Percentiles rank a stretch among this genome's conserved stretches.
Evolutionary conservation across 2,329 filamentous ascomycete species (phyloP).

Genomic region (Sporothrix pseudoabietina): DNA sequence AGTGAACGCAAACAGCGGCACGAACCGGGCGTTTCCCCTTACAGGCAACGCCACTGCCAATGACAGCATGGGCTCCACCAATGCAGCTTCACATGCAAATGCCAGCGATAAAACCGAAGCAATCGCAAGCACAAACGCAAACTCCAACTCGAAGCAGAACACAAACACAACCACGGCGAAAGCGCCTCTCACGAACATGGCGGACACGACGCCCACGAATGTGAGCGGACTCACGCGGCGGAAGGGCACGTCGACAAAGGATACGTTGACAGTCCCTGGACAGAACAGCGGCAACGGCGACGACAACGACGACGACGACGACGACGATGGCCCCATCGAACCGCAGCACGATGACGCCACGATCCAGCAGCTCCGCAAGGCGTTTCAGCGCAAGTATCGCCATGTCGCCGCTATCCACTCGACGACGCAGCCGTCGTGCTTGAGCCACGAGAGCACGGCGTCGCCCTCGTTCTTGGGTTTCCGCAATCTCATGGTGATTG

Average conservation of each 20-base stretch:
- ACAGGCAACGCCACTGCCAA: constrained; percentile 16
- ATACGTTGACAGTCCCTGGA: no score
- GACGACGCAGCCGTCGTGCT: constrained; percentile 69
- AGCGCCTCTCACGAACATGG: background rate
- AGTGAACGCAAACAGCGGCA: background rate
- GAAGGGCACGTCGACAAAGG: background rate
- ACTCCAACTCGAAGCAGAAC: background rate
- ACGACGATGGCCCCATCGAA: background rate
- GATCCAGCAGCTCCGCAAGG: constrained; percentile 41
- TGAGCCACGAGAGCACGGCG: constrained; percentile 77
- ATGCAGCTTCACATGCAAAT: constrained; percentile 27
- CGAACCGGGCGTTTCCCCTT: background rate
- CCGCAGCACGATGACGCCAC: constrained; percentile 35
- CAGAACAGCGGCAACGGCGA: background rate
- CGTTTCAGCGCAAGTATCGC: constrained; percentile 71
- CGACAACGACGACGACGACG: background rate
- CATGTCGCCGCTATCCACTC: constrained; percentile 89
- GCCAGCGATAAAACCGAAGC: background rate
- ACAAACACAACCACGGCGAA: background rate
- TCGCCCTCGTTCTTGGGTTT: constrained; percentile 90
- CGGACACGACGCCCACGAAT: background rate
- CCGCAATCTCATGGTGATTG: constrained; percentile 92
- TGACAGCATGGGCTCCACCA: constrained; percentile 18
- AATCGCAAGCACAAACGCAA: background rate
- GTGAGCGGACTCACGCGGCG: constrained; percentile 6